phyloP scores from a whole-genome alignment of 148 eudicot genomes.

The Dysphania ambrosioides region DNA sequence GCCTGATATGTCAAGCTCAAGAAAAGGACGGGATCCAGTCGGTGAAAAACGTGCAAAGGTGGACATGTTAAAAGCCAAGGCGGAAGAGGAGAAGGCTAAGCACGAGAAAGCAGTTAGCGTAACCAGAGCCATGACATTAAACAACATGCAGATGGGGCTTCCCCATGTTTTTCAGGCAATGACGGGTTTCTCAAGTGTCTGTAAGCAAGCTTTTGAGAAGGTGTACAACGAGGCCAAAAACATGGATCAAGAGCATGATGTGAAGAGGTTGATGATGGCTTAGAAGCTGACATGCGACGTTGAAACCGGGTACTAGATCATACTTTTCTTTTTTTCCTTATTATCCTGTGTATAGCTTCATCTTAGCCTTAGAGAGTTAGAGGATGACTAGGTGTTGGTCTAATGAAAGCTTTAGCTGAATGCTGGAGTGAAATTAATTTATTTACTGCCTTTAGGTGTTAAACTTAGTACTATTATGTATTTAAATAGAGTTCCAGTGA shows the following conservation, averaged over 20 bases:
- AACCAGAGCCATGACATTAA: slow-evolving; percentile 74
- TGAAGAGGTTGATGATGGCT: slow-evolving; percentile 53
- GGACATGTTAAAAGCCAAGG: slow-evolving; percentile 50
- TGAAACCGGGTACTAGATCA: neutral
- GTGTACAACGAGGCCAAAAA: slow-evolving; percentile 61
- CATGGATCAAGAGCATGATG: slow-evolving; percentile 49
- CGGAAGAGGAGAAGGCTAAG: slow-evolving; percentile 81
- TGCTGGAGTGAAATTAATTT: too few relatives aligned
- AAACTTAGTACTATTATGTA: slow-evolving; percentile 6
- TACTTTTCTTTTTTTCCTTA: neutral
- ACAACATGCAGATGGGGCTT: too few relatives aligned
- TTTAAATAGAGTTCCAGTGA: neutral
- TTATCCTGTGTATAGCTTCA: slow-evolving; percentile 5
- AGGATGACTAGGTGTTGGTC: neutral
- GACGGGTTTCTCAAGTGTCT: slow-evolving; percentile 79
- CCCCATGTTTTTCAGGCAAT: slow-evolving; percentile 88
- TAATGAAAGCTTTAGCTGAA: neutral
- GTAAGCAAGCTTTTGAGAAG: slow-evolving; percentile 57
- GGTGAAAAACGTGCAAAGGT: slow-evolving; percentile 62
- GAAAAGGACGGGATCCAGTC: slow-evolving; percentile 49
- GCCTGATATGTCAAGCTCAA: slow-evolving; percentile 31
- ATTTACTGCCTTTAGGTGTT: slow-evolving; percentile 11
- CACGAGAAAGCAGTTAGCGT: slow-evolving; percentile 69
- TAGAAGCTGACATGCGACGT: neutral
- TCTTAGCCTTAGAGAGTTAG: neutral